Evolutionary conservation across 1,284 basidiomycete species (phyloP), one percentile per base, ranked within the genome.

Genomic region (Cryptococcus sp.): DNA sequence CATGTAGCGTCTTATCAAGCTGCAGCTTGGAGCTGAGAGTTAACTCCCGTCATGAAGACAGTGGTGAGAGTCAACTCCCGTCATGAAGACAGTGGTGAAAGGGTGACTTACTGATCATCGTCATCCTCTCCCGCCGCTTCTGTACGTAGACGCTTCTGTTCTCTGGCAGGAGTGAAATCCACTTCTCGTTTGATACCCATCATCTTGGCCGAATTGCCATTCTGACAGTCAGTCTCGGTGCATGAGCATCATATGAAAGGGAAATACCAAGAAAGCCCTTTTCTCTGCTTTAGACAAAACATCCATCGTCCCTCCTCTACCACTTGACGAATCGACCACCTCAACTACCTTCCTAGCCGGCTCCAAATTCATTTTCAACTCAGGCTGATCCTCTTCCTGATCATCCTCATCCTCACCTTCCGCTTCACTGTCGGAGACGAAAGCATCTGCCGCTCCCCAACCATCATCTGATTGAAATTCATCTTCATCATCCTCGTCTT

Each of bases 1-100:
- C 54, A 46, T 77, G 75, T 9, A 77, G 61, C 9, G 72, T 67
- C 55, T 74, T 72, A 63, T 77, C 75, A 21, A 77, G 66, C 16
- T 61, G 56, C 5, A 59, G 43, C 48, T 75, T 74, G 14, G 67
- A 67, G 46, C 68, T 70, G 46, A 1, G 22, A 14, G 18, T 28
- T 11, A 28, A 11, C 11, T 5, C 23, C 7, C 4, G 11, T 22
- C 2, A 39, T 14, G 11, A 5, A 4, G 28, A n/a, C n/a, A 18
- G 25, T 7, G 22, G 36, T 25, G 19, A 1, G 22, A 14, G 18
- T 28, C 28, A 28, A 11, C 11, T 5, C 23, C 7, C 4, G 11
- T 22, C 2, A 39, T 14, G 11, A 5, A 4, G 28, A n/a, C n/a
- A 18, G 25, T 7, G 22, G 36, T 25, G 19, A 34, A 9, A 34